Conservation (phyloP, 345 rosid species). For the Citrus reticulata region DNA sequence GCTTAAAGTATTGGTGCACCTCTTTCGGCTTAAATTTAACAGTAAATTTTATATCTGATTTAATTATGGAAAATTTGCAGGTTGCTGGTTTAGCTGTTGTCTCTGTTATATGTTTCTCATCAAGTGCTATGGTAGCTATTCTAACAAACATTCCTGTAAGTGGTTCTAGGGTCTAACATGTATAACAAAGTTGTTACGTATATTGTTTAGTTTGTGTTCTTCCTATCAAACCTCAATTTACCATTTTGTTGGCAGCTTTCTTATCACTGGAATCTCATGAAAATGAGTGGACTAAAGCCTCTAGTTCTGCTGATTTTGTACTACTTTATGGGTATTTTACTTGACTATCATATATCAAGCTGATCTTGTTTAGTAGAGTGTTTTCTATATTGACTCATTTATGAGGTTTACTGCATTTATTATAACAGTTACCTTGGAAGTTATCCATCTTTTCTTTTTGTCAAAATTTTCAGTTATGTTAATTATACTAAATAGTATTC, state of each 20-base stretch:
- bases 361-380: no score
- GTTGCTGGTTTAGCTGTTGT: constrained; percentile 37
- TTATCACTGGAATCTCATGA: constrained; percentile 25
- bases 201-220: background rate
- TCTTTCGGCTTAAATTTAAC: background rate
- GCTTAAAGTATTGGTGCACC: background rate
- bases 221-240: background rate
- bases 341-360: background rate
- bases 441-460: background rate
- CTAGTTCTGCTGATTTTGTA: constrained; percentile 24
- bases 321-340: constrained; percentile 32
- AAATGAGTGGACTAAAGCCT: constrained; percentile 17
- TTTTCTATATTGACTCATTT: background rate
- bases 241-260: constrained; percentile 27
- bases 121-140: constrained; percentile 33
- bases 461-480: background rate
- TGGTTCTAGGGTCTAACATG: background rate
- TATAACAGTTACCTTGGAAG: background rate
- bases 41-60: background rate
- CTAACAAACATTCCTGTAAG: constrained; percentile 34
- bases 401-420: background rate
- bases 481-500: background rate
- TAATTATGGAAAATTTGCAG: constrained; percentile 17
- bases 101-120: constrained; percentile 32
- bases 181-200: background rate